Base-by-base conservation (phyloP, 2,329 filamentous ascomycete species). In the Aspergillus vadensis region DNA sequence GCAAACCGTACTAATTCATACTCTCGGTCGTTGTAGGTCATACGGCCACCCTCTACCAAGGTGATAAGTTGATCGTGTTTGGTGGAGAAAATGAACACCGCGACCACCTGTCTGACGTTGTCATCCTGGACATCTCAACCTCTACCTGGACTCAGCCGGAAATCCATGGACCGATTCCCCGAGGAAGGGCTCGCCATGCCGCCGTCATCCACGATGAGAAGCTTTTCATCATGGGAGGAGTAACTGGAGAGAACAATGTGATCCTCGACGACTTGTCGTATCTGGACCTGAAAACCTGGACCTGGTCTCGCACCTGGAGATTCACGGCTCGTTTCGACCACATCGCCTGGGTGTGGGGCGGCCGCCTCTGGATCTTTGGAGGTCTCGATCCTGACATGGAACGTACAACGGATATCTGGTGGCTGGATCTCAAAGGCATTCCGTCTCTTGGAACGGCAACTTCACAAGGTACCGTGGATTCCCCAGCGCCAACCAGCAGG, bases 11-110 rank as follows among this genome's bases (percentile, higher is more conserved):
- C 52, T 57, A 32, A 54, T 47, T 30, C 3, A 36, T 44, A 15
- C 15, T 14, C 30, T 36, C 21, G 30, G 14, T 17, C 58, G 10
- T 50, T 25, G 32, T 70, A 96, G 92, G 93, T 32, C 95, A 99
- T 74, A 98, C 95, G 48, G 93, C 95, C 27, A 97, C 91, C 36
- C 83, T 99, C 0, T 97, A 97, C 81, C 87, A 96, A 77, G 92
- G 91, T 63, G 90, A 94, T 76, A 98, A 98, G 77, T 83, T 99
- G n/a, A 84, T 99, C 2, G 92, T 99, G 1, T 99, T 97, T 73
- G 95, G 95, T 59, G 95, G 95, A 66, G 95, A 99, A 80, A 99
- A 99, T 77, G 95, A 99, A 75, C 95, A 98, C 73, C 87, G 93
- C 67, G 93, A 93, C 59, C 97, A 97, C 74, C 87, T 99, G 12